Evolutionary conservation across 306 rosid species (phyloP).

Genomic region (Gleditsia sinensis): DNA sequence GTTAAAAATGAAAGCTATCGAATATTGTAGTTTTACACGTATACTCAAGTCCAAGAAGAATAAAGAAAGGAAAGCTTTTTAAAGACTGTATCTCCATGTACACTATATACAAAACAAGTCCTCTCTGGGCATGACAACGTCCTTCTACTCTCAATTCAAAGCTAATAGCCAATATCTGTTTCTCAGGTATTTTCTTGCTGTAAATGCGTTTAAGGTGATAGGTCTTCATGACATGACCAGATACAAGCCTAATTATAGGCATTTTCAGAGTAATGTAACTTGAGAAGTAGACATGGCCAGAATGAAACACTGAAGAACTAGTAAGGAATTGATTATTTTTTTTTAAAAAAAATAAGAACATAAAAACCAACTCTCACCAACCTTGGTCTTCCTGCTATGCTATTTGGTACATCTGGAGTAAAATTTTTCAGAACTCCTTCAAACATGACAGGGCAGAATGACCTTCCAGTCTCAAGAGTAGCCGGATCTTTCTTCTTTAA

Average conservation of each 20-base stretch:
- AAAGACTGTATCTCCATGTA: not conserved
- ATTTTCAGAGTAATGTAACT: not conserved
- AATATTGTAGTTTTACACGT: not conserved
- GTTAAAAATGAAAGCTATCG: not conserved
- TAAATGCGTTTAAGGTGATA: slow-evolving; percentile 15
- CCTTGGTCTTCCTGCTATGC: slow-evolving; percentile 88
- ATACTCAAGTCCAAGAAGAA: not conserved
- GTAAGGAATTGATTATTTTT: not conserved
- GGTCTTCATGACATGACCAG: not conserved
- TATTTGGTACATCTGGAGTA: slow-evolving; percentile 73
- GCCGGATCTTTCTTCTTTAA: slow-evolving; percentile 51
- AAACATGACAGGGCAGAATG: slow-evolving; percentile 86
- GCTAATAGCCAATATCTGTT: not conserved
- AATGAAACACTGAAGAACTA: not conserved
- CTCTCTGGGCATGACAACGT: not conserved
- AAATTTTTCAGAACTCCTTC: slow-evolving; percentile 70
- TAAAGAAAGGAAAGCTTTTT: not conserved
- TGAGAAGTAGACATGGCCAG: not conserved
- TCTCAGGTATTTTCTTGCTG: not conserved
- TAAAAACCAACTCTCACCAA: slow-evolving; percentile 40
- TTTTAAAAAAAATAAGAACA: not conserved
- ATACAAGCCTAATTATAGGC: not conserved
- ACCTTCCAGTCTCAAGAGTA: slow-evolving; percentile 65
- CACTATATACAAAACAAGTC: not conserved
- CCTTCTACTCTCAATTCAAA: not conserved